These are phyloP conservation scores for Globisporangium barbulae DNA, from an alignment of 352 stramenopile species.

Conservation along the genomic window DNA sequence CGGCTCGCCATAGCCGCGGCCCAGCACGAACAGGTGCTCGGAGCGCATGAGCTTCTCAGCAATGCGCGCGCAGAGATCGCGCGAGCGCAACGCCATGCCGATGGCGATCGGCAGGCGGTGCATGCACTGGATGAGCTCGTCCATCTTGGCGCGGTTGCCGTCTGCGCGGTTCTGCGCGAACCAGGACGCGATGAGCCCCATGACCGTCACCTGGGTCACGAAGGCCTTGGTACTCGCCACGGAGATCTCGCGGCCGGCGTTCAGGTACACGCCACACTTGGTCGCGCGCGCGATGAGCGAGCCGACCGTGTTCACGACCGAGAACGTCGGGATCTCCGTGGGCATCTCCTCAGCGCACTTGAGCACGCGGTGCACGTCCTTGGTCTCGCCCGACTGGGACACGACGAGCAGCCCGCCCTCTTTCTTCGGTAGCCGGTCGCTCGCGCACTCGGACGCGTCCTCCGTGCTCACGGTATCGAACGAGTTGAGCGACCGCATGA, in stretches of 20 bases:
- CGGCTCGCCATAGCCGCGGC: conserved; percentile 92
- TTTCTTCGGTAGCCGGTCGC: conserved; percentile 87
- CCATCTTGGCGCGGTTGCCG: conserved; percentile 83
- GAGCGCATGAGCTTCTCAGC: conserved; percentile 86
- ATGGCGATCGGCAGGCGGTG: conserved; percentile 97
- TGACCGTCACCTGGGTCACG: conserved; percentile 94
- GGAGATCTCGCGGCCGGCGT: conserved; percentile 97
- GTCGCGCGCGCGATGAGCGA: conserved; percentile 95
- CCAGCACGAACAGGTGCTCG: conserved; percentile 95
- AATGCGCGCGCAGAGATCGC: conserved; percentile 89
- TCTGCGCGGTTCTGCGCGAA: conserved; percentile 88
- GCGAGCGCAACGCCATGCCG: conserved; percentile 94
- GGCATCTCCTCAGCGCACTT: conserved; percentile 81
- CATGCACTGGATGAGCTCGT: conserved; percentile 93
- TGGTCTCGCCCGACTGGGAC: conserved; percentile 97
- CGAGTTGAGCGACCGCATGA: conserved; percentile 96
- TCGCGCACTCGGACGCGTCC: conserved; percentile 90
- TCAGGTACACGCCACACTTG: conserved; percentile 96
- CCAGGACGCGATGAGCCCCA: conserved; percentile 89
- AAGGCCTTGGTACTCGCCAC: conserved; percentile 99
- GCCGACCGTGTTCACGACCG: conserved; percentile 97
- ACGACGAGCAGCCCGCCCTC: conserved; percentile 93
- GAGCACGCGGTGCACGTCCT: conserved; percentile 95
- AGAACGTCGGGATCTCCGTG: conserved; percentile 83
- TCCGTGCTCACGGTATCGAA: conserved; percentile 93